Percentiles rank a stretch among this genome's conserved stretches.
Conservation (phyloP, 2,329 filamentous ascomycete species). For the Aureobasidium lini region DNA sequence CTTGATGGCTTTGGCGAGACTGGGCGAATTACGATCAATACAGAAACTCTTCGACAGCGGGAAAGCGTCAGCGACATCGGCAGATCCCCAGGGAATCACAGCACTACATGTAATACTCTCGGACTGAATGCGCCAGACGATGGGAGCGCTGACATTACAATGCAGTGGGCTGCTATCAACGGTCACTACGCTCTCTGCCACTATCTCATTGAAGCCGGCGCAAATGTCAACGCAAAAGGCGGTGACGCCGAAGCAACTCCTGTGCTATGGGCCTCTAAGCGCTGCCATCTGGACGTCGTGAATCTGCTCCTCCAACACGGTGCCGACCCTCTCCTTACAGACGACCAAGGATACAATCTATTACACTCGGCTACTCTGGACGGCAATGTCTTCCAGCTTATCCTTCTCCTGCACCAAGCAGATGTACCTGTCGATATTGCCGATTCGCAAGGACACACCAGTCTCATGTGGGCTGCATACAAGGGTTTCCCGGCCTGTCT, state of each 20-base stretch:
- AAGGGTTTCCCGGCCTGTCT: conserved; percentile 92
- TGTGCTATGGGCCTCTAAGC: conserved; percentile 92
- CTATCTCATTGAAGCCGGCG: conserved; percentile 78
- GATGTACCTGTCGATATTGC: conserved; percentile 89
- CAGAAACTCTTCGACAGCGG: conserved; percentile 81
- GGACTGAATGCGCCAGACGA: not conserved
- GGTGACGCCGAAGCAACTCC: conserved; percentile 92
- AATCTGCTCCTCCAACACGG: conserved; percentile 85
- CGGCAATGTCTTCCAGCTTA: conserved; percentile 83
- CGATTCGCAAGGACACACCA: conserved; percentile 85
- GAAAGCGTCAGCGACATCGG: conserved; percentile 73
- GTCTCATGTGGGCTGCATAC: conserved; percentile 98
- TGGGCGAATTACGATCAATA: conserved; percentile 80
- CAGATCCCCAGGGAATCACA: conserved; percentile 88
- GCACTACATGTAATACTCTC: conserved; percentile 67
- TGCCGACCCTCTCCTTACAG: conserved; percentile 84
- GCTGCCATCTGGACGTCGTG: conserved; percentile 94
- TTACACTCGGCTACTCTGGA: conserved; percentile 96
- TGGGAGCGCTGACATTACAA: conserved; percentile 11
- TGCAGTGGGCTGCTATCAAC: conserved; percentile 96
- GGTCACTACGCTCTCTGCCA: conserved; percentile 97
- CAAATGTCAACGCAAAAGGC: conserved; percentile 89
- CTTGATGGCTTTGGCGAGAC: conserved; percentile 88
- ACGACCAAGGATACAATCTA: conserved; percentile 96
- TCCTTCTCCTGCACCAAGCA: conserved; percentile 77